A percentile compares a stretch with the other conserved stretches of the same genome.
These are phyloP conservation scores for Ogataea saltuana DNA, from an alignment of 805 yeast genomes.

Conservation along the genomic window DNA sequence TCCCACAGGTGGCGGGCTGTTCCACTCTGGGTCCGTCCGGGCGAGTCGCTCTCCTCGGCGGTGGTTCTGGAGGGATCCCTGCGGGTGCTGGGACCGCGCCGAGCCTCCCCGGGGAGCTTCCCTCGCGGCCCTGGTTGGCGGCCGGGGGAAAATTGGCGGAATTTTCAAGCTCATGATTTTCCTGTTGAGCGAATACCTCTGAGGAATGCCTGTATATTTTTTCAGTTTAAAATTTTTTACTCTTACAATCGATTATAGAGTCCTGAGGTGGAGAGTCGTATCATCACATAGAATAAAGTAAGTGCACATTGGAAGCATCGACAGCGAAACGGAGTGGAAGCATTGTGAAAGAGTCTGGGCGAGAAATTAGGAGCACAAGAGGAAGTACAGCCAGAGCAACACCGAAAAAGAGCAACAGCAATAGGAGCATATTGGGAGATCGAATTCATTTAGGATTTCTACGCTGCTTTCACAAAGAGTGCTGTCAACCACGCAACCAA, in stretches of 20 bases:
- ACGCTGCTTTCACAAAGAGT: too few relatives aligned
- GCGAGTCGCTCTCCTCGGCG: too few relatives aligned
- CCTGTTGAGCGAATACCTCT: constrained; percentile 3
- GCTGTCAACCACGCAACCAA: too few relatives aligned
- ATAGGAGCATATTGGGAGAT: too few relatives aligned
- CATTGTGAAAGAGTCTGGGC: neutral
- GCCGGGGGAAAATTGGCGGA: neutral
- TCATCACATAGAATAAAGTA: constrained; percentile 30
- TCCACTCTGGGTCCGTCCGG: too few relatives aligned
- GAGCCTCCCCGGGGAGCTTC: neutral
- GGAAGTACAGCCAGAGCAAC: too few relatives aligned
- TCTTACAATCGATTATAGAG: constrained; percentile 5
- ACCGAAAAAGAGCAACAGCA: too few relatives aligned
- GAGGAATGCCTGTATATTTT: constrained; percentile 5
- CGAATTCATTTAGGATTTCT: too few relatives aligned
- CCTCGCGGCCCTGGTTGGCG: neutral
- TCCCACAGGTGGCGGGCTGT: too few relatives aligned
- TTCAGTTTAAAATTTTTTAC: constrained; percentile 13
- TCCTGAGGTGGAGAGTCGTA: constrained; percentile 7
- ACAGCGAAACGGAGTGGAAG: constrained; percentile 1
- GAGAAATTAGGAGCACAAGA: too few relatives aligned
- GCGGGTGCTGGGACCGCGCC: neutral
- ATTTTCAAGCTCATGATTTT: neutral
- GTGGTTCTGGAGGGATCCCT: too few relatives aligned
- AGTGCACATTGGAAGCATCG: constrained; percentile 11